Percentiles rank a stretch among this genome's conserved stretches.
These are phyloP conservation scores for Pyrenochaeta sp. DNA, from an alignment of 2,329 filamentous ascomycete genomes.

Conservation along the genomic window DNA sequence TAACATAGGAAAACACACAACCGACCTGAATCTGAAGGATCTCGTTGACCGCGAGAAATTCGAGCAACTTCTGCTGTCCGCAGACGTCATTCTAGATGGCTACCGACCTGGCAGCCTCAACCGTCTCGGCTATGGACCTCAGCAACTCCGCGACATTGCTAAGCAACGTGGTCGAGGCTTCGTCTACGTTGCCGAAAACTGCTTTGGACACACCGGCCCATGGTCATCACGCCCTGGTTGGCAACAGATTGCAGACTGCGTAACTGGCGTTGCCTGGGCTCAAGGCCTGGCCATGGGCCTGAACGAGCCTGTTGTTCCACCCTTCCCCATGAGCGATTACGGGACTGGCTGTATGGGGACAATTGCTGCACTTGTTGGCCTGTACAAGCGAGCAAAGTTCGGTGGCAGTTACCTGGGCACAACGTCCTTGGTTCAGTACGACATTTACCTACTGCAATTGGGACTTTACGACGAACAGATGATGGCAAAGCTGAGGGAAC, in stretches of 20 bases:
- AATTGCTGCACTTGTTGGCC: slow-evolving; percentile 70
- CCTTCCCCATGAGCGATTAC: slow-evolving; percentile 68
- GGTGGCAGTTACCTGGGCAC: slow-evolving; percentile 74
- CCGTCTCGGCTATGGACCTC: slow-evolving; percentile 69
- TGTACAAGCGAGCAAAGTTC: slow-evolving; percentile 67
- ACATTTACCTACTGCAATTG: slow-evolving; percentile 69
- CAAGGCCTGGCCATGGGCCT: slow-evolving; percentile 70
- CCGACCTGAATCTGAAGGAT: slow-evolving; percentile 69
- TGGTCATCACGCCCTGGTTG: slow-evolving; percentile 73
- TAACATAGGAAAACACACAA: slow-evolving; percentile 74
- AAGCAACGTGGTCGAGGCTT: slow-evolving; percentile 67
- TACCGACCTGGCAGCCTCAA: slow-evolving; percentile 73
- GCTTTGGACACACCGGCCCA: slow-evolving; percentile 71
- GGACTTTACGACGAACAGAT: slow-evolving; percentile 65
- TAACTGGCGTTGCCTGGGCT: slow-evolving; percentile 67
- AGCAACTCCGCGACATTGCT: slow-evolving; percentile 63
- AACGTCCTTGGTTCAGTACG: slow-evolving; percentile 72
- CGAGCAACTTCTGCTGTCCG: slow-evolving; percentile 66
- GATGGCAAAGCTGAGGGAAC: slow-evolving; percentile 60
- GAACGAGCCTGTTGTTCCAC: slow-evolving; percentile 70
- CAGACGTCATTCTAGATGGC: slow-evolving; percentile 73
- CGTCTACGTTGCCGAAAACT: slow-evolving; percentile 75
- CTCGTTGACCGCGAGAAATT: slow-evolving; percentile 63
- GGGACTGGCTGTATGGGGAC: slow-evolving; percentile 77
- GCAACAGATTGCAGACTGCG: slow-evolving; percentile 77